Evolutionary conservation across 2,329 filamentous ascomycete genomes (phyloP), one percentile per base, ranked within the genome.

Genomic region (Sporothrix pallida): DNA sequence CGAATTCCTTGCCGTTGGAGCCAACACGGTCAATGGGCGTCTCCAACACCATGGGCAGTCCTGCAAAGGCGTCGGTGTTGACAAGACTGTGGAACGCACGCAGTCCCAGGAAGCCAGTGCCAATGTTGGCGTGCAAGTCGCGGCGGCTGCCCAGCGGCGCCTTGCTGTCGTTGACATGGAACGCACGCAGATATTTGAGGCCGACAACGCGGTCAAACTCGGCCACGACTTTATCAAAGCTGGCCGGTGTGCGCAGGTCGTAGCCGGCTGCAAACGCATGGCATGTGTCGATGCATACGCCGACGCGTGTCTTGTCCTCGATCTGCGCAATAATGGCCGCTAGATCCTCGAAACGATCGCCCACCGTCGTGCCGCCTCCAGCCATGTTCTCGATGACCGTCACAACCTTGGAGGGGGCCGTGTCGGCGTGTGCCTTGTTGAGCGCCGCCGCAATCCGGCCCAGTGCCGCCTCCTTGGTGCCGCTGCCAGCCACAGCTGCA

Each of bases 381-480:
- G 95, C 96, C 95, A 98, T 98, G 75, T 97, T 98, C 83, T 99
- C 96, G 3, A 99, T 85, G 0, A 98, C 87, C 0, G 95, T 96
- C 50, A 95, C 86, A 1, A 98, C 95, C 0, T 86, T 87, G 56
- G 74, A 71, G 44, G 76, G 76, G 54, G 86, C 87, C 0, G 93
- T 97, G 73, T 91, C 93, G 72, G 87, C 86, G 79, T 98, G 93
- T 0, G 95, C 92, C 74, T 87, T 88, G 80, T 97, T 98, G 69
- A 99, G 87, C 78, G 95, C 92, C 58, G 87, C 84, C 1, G 96
- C 94, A 69, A 99, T 93, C 54, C 96, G 90, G 15, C 83, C 85
- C 73, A 97, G 91, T 3, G 95, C 95, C 23, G 89, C 90, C 0
- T 86, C 84, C 52, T 91, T 89, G 3, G 88, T 86, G 48, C 88